phyloP scores from a whole-genome alignment of 192 early-diverging fungal genomes.

The Gaertneriomyces semiglobifer region DNA sequence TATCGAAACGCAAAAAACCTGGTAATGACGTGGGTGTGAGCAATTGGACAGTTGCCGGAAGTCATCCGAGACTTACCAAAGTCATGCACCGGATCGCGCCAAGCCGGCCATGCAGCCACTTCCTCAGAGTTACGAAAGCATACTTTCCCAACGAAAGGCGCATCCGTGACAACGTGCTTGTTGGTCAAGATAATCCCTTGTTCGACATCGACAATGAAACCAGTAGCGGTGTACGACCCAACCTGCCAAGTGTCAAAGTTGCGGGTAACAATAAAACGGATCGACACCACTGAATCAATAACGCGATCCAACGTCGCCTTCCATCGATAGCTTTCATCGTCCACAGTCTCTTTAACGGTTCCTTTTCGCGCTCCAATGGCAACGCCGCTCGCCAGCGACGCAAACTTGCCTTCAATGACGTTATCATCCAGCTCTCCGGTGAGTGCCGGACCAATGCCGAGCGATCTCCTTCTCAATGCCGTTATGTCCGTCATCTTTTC shows the following conservation, averaged over 20 bases:
- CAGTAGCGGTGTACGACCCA: slow-evolving; percentile 45
- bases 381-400: neutral
- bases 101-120: slow-evolving; percentile 66
- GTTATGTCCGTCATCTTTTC: too few species aligned
- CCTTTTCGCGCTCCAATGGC: slow-evolving; percentile 11
- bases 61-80: slow-evolving; percentile 48
- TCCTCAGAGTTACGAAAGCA: slow-evolving; percentile 51
- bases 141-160: slow-evolving; percentile 48
- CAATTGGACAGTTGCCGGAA: neutral
- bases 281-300: slow-evolving; percentile 52
- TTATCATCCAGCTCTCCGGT: too few species aligned
- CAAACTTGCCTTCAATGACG: too few species aligned
- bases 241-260: slow-evolving; percentile 51
- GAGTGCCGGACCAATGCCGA: too few species aligned
- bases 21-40: neutral
- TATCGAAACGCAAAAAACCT: slow-evolving; percentile 66
- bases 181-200: slow-evolving; percentile 65
- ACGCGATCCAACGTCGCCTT: slow-evolving; percentile 30
- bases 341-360: slow-evolving; percentile 13
- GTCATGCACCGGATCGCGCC: slow-evolving; percentile 63
- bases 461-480: too few species aligned
- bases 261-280: slow-evolving; percentile 64
- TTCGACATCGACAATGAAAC: slow-evolving; percentile 73
- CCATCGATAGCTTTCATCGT: slow-evolving; percentile 31
- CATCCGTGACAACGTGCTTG: slow-evolving; percentile 58